Conservation (phyloP, 2,329 filamentous ascomycete species). For the Verticillium albo-atrum region DNA sequence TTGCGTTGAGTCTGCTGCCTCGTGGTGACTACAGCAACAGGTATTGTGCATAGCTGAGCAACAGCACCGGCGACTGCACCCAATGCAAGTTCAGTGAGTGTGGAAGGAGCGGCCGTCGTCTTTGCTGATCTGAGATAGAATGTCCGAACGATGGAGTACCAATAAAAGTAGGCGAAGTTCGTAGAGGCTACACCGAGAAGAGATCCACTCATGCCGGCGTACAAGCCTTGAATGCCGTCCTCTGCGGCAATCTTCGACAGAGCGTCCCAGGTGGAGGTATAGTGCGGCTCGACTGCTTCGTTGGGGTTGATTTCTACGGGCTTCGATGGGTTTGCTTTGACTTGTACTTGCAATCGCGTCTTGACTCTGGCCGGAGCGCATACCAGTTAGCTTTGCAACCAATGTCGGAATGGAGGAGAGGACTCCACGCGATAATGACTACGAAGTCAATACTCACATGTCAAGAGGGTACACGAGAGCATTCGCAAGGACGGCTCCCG, state of each 20-base stretch:
- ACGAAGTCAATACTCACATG: conserved; percentile 59
- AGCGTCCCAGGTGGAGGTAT: conserved; percentile 83
- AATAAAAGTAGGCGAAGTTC: conserved; percentile 99
- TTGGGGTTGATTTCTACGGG: conserved; percentile 34
- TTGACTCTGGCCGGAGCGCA: conserved; percentile 64
- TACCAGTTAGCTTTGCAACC: conserved; percentile 1
- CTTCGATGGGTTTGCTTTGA: conserved; percentile 44
- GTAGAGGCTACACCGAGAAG: conserved; percentile 91
- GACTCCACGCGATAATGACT: background rate
- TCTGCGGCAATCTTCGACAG: conserved; percentile 76
- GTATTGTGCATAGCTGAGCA: conserved; percentile 94
- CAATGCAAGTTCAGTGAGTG: conserved; percentile 74
- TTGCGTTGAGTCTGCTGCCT: conserved; percentile 91
- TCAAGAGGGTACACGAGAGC: conserved; percentile 93
- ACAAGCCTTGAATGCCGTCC: conserved; percentile 79
- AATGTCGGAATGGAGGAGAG: conserved; percentile 5
- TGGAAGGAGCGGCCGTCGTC: conserved; percentile 57
- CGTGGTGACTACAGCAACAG: conserved; percentile 91
- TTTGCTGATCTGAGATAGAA: conserved; percentile 66
- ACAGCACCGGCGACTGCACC: conserved; percentile 86
- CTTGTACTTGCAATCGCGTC: conserved; percentile 91
- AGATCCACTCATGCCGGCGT: conserved; percentile 81
- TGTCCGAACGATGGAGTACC: conserved; percentile 85
- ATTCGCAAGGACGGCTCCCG: conserved; percentile 91
- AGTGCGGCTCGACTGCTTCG: conserved; percentile 56